These are phyloP conservation scores for Bimuria novae-zelandiae DNA, from an alignment of 2,329 filamentous ascomycete genomes.

Conservation along the genomic window DNA sequence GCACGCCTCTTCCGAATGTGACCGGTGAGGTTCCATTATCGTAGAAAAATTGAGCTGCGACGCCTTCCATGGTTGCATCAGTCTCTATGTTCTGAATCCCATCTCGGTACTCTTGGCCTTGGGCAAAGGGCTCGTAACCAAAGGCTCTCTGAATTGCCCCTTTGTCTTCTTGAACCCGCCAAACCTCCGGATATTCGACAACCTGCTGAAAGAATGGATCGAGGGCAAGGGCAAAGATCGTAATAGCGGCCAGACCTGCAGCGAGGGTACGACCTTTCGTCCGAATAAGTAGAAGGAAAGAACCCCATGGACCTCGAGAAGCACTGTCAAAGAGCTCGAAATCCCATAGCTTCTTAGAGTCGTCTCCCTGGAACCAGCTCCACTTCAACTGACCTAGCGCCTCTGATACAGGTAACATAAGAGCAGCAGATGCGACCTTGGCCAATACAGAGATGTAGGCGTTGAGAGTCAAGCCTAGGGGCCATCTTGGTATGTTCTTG, in stretches of 20 bases:
- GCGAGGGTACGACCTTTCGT: constrained; percentile 21
- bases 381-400: constrained; percentile 25
- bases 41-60: constrained; percentile 8
- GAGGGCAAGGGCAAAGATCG: constrained; percentile 22
- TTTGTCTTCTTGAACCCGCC: constrained; percentile 5
- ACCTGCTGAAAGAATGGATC: constrained; percentile 29
- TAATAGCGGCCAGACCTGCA: constrained; percentile 25
- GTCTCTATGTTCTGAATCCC: neutral
- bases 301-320: constrained; percentile 23
- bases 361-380: constrained; percentile 19
- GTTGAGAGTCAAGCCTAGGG: constrained; percentile 17
- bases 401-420: constrained; percentile 17
- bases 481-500: constrained; percentile 13
- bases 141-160: constrained; percentile 4
- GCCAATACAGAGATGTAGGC: constrained; percentile 21
- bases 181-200: constrained; percentile 18
- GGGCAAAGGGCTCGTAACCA: constrained; percentile 4
- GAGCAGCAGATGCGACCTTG: constrained; percentile 15
- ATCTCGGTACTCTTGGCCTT: neutral
- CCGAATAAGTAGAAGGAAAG: constrained; percentile 14
- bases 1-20: constrained; percentile 7
- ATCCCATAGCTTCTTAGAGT: constrained; percentile 18
- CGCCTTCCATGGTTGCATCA: neutral
- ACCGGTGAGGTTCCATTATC: constrained; percentile 12
- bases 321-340: constrained; percentile 32